Conservation (phyloP, 2,329 filamentous ascomycete species). For the Trichoderma pleuroti region DNA sequence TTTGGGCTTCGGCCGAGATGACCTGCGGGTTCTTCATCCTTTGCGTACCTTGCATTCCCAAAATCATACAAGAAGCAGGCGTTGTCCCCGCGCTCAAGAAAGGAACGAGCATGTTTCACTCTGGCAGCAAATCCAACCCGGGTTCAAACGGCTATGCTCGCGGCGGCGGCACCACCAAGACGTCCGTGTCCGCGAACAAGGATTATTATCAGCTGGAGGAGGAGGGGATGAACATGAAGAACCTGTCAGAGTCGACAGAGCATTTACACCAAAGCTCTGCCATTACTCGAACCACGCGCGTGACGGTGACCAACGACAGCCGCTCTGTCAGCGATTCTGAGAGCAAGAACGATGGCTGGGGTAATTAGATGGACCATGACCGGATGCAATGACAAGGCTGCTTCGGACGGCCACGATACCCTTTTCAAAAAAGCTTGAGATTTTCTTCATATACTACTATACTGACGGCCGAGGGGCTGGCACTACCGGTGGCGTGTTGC, state of each 20-base stretch:
- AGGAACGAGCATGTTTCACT: neutral
- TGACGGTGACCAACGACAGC: constrained; percentile 1
- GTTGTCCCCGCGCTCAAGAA: neutral
- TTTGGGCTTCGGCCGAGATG: neutral
- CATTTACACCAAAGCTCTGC: neutral
- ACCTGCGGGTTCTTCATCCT: constrained; percentile 11
- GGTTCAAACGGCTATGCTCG: neutral
- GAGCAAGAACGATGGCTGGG: neutral
- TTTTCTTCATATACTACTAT: neutral
- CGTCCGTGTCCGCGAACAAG: constrained; percentile 1
- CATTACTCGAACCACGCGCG: constrained; percentile 1
- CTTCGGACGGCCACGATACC: constrained; percentile 1
- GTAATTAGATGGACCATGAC: neutral
- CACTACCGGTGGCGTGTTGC: neutral
- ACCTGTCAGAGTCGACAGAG: neutral
- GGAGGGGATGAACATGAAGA: neutral
- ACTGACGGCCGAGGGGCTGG: neutral
- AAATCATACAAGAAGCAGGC: neutral
- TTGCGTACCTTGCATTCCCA: neutral
- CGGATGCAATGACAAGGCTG: neutral
- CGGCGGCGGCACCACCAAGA: neutral
- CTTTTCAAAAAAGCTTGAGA: neutral
- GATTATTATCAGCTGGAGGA: constrained; percentile 5
- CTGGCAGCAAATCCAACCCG: neutral
- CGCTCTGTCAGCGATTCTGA: neutral